Conservation (phyloP, 2,329 filamentous ascomycete genomes). For the Diaporthe destruens region DNA sequence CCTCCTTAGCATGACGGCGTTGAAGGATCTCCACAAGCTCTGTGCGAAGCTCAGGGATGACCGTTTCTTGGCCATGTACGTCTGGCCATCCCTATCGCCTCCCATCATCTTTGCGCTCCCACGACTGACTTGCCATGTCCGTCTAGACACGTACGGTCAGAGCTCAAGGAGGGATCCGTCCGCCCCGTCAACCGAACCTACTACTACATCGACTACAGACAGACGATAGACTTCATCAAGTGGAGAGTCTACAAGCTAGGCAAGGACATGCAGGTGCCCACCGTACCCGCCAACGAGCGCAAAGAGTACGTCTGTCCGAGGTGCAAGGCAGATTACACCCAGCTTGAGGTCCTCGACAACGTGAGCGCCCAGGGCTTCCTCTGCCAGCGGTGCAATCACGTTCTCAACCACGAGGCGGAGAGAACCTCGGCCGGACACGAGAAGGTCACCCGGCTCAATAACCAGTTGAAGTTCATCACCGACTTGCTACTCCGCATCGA, state of each 20-base stretch:
- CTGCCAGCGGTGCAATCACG: slow-evolving; percentile 81
- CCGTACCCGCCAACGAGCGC: slow-evolving; percentile 83
- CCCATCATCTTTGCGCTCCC: not conserved
- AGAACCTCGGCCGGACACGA: slow-evolving; percentile 78
- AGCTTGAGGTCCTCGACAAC: slow-evolving; percentile 88
- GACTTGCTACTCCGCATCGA: slow-evolving; percentile 83
- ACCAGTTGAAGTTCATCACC: slow-evolving; percentile 83
- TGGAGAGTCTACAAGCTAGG: slow-evolving; percentile 91
- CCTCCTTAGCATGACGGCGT: slow-evolving; percentile 85
- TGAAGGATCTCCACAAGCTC: slow-evolving; percentile 89
- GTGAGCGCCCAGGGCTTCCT: slow-evolving; percentile 79
- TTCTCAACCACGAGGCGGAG: slow-evolving; percentile 75
- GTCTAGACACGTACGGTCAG: slow-evolving; percentile 76
- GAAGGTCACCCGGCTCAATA: slow-evolving; percentile 80
- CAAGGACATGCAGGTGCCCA: slow-evolving; percentile 87
- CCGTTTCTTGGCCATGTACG: slow-evolving; percentile 84
- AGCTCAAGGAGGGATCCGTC: slow-evolving; percentile 83
- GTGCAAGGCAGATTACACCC: slow-evolving; percentile 89
- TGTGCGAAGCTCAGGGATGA: slow-evolving; percentile 88
- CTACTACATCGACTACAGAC: slow-evolving; percentile 96
- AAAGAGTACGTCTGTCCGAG: slow-evolving; percentile 90
- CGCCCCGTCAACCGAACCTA: slow-evolving; percentile 89
- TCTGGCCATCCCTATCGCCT: slow-evolving; percentile 42
- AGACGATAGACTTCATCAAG: slow-evolving; percentile 95
- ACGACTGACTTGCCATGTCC: slow-evolving; percentile 36